phyloP scores from a whole-genome alignment of 495 filamentous ascomycete genomes.

The Wilcoxina mikolae region DNA sequence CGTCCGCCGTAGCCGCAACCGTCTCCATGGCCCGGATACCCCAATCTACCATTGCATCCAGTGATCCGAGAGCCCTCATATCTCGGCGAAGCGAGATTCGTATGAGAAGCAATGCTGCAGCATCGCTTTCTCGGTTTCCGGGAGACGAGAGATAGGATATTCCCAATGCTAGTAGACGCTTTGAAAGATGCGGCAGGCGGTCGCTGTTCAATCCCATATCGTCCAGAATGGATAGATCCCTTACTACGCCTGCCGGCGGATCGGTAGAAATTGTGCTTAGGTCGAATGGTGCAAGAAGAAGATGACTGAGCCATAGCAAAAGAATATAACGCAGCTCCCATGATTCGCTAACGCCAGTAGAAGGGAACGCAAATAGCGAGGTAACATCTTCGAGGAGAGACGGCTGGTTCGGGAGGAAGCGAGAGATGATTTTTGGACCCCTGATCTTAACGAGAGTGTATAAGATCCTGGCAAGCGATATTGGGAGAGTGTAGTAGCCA shows the following conservation, averaged over 20 bases:
- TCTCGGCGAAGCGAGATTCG: constrained; percentile 68
- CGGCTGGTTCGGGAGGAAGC: constrained; percentile 81
- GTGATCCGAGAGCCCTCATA: constrained; percentile 64
- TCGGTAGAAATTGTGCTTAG: constrained; percentile 65
- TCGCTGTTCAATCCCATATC: constrained; percentile 23
- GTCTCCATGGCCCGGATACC: constrained; percentile 41
- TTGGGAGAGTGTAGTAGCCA: constrained; percentile 26
- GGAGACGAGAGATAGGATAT: constrained; percentile 54
- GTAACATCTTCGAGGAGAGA: constrained; percentile 61
- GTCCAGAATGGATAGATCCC: constrained; percentile 10
- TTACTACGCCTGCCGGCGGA: constrained; percentile 30
- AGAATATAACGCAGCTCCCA: constrained; percentile 88
- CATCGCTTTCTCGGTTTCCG: constrained; percentile 68
- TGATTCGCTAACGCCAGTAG: constrained; percentile 9
- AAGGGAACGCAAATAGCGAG: constrained; percentile 15
- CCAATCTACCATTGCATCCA: constrained; percentile 51
- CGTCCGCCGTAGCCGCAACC: constrained; percentile 28
- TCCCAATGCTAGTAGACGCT: constrained; percentile 54
- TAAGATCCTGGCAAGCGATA: constrained; percentile 60
- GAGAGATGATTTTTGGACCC: constrained; percentile 77
- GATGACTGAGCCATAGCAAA: constrained; percentile 82
- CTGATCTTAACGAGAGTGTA: constrained; percentile 91
- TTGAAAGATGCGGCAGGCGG: constrained; percentile 52
- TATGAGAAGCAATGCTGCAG: constrained; percentile 66
- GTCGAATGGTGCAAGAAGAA: constrained; percentile 87